Percentiles rank a stretch among this genome's conserved stretches.
Evolutionary conservation across 2,329 filamentous ascomycete species (phyloP).

Genomic region (Septoria petroselini): DNA sequence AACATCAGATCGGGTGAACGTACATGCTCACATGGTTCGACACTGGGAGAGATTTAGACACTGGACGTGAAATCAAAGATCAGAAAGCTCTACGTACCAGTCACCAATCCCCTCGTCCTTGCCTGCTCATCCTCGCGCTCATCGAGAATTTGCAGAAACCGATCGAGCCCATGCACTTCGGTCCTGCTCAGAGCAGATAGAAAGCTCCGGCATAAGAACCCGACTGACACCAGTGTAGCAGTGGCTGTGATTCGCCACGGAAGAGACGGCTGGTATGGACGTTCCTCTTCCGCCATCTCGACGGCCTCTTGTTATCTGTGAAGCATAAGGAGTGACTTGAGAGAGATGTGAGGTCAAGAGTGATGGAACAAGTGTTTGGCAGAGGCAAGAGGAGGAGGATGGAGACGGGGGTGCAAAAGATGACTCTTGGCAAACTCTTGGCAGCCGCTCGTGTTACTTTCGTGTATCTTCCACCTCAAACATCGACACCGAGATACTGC

Average conservation of each 20-base stretch:
- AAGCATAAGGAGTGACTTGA: constrained; percentile 2
- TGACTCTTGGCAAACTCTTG: too few species aligned
- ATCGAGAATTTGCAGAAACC: constrained; percentile 73
- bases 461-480: too few species aligned
- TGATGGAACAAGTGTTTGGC: not conserved
- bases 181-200: constrained; percentile 70
- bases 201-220: constrained; percentile 68
- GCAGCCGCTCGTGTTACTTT: too few species aligned
- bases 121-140: constrained; percentile 63
- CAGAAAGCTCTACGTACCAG: constrained; percentile 55
- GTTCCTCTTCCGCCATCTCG: constrained; percentile 44
- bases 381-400: too few species aligned
- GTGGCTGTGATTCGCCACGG: constrained; percentile 73
- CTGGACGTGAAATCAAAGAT: not conserved
- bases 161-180: constrained; percentile 71
- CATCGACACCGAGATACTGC: too few species aligned
- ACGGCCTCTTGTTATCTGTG: not conserved
- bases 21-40: constrained; percentile 89
- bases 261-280: constrained; percentile 55
- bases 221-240: constrained; percentile 69
- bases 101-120: constrained; percentile 75
- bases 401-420: too few species aligned
- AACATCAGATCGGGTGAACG: constrained; percentile 42
- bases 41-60: constrained; percentile 51
- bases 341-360: not conserved